phyloP scores from a whole-genome alignment of 2,329 filamentous ascomycete species.

The Gremmenia infestans region DNA sequence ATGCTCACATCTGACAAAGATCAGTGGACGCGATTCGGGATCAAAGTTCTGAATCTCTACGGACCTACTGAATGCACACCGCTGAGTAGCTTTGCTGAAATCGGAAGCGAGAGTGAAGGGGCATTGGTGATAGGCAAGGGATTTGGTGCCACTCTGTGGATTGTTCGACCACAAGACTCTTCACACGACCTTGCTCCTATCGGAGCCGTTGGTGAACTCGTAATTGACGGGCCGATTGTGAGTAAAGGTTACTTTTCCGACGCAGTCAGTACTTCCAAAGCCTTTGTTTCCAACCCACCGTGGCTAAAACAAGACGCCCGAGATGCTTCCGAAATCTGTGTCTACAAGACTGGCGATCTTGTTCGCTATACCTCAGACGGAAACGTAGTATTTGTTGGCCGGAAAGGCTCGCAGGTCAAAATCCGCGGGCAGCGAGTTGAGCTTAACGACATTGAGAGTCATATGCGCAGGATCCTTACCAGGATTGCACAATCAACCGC shows the following conservation, averaged over 20 bases:
- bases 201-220: conserved; percentile 17
- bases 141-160: no score
- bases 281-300: neutral
- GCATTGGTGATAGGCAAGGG: no score
- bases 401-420: conserved; percentile 72
- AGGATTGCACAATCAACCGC: conserved; percentile 38
- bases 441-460: conserved; percentile 70
- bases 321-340: conserved; percentile 18
- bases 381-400: conserved; percentile 51
- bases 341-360: conserved; percentile 57
- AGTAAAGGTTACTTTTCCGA: conserved; percentile 57
- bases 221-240: conserved; percentile 45
- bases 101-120: no score
- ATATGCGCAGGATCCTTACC: no score
- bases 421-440: conserved; percentile 76
- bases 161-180: no score
- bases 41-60: no score
- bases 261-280: conserved; percentile 43
- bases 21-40: no score
- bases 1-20: no score
- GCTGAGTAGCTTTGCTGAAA: no score
- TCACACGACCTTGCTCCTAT: neutral
- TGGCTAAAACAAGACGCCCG: neutral
- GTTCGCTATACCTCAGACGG: conserved; percentile 47
- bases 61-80: no score